phyloP scores from a whole-genome alignment of 768 basidiomycete genomes.

The Mycena metata region DNA sequence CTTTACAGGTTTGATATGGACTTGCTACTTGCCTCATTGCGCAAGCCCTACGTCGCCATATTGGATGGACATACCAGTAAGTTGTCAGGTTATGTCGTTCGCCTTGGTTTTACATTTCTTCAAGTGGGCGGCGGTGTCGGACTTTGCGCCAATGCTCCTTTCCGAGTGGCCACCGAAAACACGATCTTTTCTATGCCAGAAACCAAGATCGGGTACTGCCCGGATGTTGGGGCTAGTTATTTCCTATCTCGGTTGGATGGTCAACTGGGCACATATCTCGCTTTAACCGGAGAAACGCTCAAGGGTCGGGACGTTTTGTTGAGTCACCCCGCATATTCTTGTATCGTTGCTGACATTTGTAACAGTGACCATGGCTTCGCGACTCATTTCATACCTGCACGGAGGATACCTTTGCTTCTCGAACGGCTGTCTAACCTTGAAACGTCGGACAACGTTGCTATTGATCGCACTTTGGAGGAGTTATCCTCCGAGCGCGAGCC shows the following conservation, averaged over 20 bases:
- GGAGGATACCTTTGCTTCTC: constrained; percentile 78
- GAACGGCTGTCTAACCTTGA: constrained; percentile 74
- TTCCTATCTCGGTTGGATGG: constrained; percentile 94
- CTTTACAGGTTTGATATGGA: constrained; percentile 84
- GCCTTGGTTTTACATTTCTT: constrained; percentile 24
- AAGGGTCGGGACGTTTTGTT: constrained; percentile 89
- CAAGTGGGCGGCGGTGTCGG: constrained; percentile 98
- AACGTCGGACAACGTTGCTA: constrained; percentile 52
- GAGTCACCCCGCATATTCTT: constrained; percentile 49
- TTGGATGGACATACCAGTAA: constrained; percentile 93
- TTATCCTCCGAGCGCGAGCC: constrained; percentile 79
- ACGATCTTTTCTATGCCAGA: constrained; percentile 97
- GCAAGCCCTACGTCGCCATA: constrained; percentile 92
- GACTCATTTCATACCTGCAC: constrained; percentile 91
- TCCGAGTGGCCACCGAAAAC: constrained; percentile 94
- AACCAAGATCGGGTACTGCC: constrained; percentile 90
- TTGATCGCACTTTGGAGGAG: constrained; percentile 74
- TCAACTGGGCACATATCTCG: constrained; percentile 93
- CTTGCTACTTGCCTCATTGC: constrained; percentile 74
- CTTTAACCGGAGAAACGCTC: constrained; percentile 81
- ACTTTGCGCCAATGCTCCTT: constrained; percentile 84
- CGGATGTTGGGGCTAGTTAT: constrained; percentile 94
- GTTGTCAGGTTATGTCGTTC: constrained; percentile 49
- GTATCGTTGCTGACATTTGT: constrained; percentile 20
- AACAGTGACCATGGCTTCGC: constrained; percentile 91